phyloP scores from a whole-genome alignment of 176 grass and related monocot genomes.

The Carex pumila region DNA sequence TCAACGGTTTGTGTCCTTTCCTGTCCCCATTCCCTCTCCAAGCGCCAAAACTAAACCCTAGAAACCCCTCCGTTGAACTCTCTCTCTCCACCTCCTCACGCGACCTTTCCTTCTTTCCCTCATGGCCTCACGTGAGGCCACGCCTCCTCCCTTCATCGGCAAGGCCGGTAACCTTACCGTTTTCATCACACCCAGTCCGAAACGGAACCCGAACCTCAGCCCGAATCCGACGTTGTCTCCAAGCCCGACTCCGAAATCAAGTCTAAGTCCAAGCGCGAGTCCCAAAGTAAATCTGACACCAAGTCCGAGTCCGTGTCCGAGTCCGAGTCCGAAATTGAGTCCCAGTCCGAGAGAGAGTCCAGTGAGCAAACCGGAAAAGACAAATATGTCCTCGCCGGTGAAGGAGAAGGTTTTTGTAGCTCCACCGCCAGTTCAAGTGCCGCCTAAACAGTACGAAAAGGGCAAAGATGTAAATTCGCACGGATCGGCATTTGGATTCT shows the following conservation, averaged over 20 bases:
- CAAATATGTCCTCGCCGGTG: constrained; percentile 28
- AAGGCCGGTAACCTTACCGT: constrained; percentile 79
- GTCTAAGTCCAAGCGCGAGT: not conserved
- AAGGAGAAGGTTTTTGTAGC: constrained; percentile 19
- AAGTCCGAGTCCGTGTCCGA: not conserved
- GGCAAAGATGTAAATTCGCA: constrained; percentile 28
- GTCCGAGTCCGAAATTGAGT: constrained; percentile 4
- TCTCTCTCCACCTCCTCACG: not conserved
- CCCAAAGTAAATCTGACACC: not conserved
- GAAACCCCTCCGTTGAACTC: not conserved
- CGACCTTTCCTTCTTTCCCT: not conserved
- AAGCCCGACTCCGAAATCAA: not conserved
- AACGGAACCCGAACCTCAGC: constrained; percentile 25
- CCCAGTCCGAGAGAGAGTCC: constrained; percentile 19
- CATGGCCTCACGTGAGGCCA: constrained; percentile 21
- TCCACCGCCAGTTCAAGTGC: constrained; percentile 54
- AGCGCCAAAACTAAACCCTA: constrained; percentile 6
- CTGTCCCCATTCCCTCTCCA: not conserved
- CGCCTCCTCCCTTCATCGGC: constrained; percentile 64
- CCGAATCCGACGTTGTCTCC: constrained; percentile 19
- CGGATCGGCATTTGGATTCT: constrained; percentile 63
- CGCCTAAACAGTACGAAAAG: constrained; percentile 51
- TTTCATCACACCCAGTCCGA: constrained; percentile 76
- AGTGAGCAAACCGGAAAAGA: not conserved
- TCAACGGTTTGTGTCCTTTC: constrained; percentile 36